Evolutionary conservation across 2,329 filamentous ascomycete species (phyloP).

Genomic region (Torrubiella hemipterigena): DNA sequence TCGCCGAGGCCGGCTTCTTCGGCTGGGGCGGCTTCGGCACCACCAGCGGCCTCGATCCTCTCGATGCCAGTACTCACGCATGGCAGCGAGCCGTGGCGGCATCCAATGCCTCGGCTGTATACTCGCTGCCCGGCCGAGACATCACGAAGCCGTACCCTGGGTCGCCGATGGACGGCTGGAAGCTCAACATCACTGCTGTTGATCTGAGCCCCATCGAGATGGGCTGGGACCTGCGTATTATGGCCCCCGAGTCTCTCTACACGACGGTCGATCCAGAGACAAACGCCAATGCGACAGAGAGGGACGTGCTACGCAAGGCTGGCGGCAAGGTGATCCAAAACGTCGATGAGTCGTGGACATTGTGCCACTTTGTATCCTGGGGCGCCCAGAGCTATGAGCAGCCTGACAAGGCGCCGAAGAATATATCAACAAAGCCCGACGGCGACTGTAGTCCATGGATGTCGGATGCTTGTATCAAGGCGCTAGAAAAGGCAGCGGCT

Average conservation of each 20-base stretch:
- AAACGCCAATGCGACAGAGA: not conserved
- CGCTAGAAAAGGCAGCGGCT: constrained; percentile 2
- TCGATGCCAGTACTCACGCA: not conserved
- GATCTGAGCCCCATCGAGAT: constrained; percentile 1
- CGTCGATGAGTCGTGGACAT: constrained; percentile 1
- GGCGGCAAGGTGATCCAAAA: not conserved
- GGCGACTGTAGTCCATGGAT: constrained; percentile 3
- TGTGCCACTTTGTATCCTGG: constrained; percentile 1
- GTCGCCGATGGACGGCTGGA: constrained; percentile 2
- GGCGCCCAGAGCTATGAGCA: not conserved
- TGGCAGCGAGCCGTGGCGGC: not conserved
- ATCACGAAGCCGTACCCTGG: constrained; percentile 3
- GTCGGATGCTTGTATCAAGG: not conserved
- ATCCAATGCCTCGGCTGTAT: constrained; percentile 1
- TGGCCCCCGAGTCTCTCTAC: constrained; percentile 2
- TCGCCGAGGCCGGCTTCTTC: too few relatives aligned
- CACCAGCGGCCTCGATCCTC: not conserved
- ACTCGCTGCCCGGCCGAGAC: constrained; percentile 1
- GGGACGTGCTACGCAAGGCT: not conserved
- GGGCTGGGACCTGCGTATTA: constrained; percentile 3
- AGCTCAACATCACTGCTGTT: constrained; percentile 4
- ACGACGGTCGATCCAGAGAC: not conserved
- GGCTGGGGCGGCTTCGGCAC: not conserved
- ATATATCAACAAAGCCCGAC: not conserved
- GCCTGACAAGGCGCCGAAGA: not conserved